Base-by-base conservation (phyloP, 2,329 filamentous ascomycete genomes). In the Cladosporium cucumerinum region DNA sequence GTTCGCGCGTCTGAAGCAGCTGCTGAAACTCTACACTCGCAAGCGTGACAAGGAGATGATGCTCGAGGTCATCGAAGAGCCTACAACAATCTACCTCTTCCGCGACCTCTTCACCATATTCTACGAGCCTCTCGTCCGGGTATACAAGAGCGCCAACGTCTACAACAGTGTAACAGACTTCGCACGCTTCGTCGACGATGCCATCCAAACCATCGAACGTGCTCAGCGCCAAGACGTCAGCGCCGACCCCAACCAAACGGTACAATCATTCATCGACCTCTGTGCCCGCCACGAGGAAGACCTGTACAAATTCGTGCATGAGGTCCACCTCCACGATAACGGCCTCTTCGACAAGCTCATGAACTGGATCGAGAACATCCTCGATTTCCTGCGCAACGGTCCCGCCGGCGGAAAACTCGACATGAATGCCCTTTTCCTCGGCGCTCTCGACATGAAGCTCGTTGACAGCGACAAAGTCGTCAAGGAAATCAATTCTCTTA, bases 221-320 rank as follows among this genome's bases (percentile, higher is more conserved):
- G 87, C 86, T 46, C 87, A 89, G 71, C 81, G 85, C 32, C 87
- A 89, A 75, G 95, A 98, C 75, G 90, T 95, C 54, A 93, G 92
- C 2, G 93, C 94, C 1, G 95, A 99, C 76, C 95, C 95, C 5
- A 99, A 99, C 76, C 93, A 97, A 81, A 99, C 95, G 0, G 95
- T 99, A 1, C 95, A 99, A 76, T 90, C 93, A 18, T 99, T 99
- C 74, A 99, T 99, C 73, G 95, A 99, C 74, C 85, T 99, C 25
- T 99, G 95, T 77, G 90, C 92, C 70, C 87, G 95, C 51, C 95
- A 99, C 76, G 92, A 99, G 78, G 88, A 96, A 76, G 96, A 96
- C 79, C 94, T 99, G 76, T 99, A 98, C 85, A 98, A 97, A 77
- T 99, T 99, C 76, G 90, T 99, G 3, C 95, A 99, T 77, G 95